Evolutionary conservation across 352 stramenopile species (phyloP), one percentile per base, ranked within the genome.

Genomic region (Peronospora destructor): DNA sequence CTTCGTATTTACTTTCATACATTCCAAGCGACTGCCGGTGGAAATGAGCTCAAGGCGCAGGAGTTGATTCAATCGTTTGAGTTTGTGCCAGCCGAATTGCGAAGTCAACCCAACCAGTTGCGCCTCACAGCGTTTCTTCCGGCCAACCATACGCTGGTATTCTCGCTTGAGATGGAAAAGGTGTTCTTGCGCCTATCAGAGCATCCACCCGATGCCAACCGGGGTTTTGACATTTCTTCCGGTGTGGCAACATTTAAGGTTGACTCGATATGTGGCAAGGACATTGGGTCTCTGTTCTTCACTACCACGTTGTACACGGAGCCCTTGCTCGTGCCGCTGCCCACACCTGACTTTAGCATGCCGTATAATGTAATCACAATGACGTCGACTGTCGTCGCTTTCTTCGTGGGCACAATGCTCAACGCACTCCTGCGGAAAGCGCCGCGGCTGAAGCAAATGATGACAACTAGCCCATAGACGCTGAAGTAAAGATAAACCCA

Each of bases 341-440:
- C 85, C 13, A 90, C 80, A 26, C 85, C 85, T 11, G 85, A 95
- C 61, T 93, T 94, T 49, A 93, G 80, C 51, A 94, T 95, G 84
- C 84, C 84, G 46, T 95, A 91, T 65, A 94, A 94, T 43, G 84
- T 95, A 10, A 95, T 95, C 54, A 91, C 76, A 25, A 83, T 95
- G 68, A 93, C 84, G 13, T 92, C 79, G 32, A 93, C 85, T n/a
- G 73, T 94, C 44, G 67, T 94, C 11, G 80, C 76, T 40, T 94
- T 92, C 62, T 85, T 89, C 36, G 69, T 87, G 16, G 84, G 80
- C n/a, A 87, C 72, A 10, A 84, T 91, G 64, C 71, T 95, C 37
- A 92, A 91, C 37, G 73, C 80, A 26, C 62, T 90, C 12, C 66
- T 91, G 29, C 77, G 76, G 29, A 89, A 89, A 36, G 59, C 75